phyloP scores from a whole-genome alignment of 805 yeast genomes.

The Zygosaccharomyces kombuchaensis region DNA sequence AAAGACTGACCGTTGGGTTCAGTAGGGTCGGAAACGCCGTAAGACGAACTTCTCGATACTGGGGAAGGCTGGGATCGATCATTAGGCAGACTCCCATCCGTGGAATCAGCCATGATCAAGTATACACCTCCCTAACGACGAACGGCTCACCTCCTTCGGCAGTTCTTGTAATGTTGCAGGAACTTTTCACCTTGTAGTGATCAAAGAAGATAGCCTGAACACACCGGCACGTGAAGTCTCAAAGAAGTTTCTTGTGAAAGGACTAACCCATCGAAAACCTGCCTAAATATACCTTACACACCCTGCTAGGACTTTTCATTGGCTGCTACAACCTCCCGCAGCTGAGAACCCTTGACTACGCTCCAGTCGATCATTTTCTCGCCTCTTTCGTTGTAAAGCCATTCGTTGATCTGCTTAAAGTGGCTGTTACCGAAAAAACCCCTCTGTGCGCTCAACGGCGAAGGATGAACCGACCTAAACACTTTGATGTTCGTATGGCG shows the following conservation, averaged over 20 bases:
- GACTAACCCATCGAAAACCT: background rate
- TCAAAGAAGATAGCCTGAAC: background rate
- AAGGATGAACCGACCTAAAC: slow-evolving; percentile 82
- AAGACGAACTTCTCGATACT: background rate
- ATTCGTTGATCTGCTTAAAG: slow-evolving; percentile 69
- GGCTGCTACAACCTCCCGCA: slow-evolving; percentile 22
- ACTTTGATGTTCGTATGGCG: slow-evolving; percentile 43
- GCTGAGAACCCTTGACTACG: slow-evolving; percentile 30
- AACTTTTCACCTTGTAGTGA: background rate
- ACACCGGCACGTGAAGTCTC: background rate
- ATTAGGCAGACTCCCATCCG: background rate
- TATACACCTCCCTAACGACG: background rate
- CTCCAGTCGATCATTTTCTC: slow-evolving; percentile 65
- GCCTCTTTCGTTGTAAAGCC: slow-evolving; percentile 48
- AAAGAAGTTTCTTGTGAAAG: background rate
- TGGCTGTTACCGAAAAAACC: slow-evolving; percentile 71
- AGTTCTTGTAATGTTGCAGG: background rate
- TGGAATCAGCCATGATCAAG: background rate
- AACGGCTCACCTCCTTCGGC: background rate
- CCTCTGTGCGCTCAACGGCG: slow-evolving; percentile 89
- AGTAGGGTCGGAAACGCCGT: background rate
- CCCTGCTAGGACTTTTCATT: slow-evolving; percentile 8
- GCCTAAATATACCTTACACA: background rate
- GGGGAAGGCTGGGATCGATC: background rate
- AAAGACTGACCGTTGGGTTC: background rate